phyloP scores from a whole-genome alignment of 2,329 filamentous ascomycete genomes.

The Apiospora malaysiana region DNA sequence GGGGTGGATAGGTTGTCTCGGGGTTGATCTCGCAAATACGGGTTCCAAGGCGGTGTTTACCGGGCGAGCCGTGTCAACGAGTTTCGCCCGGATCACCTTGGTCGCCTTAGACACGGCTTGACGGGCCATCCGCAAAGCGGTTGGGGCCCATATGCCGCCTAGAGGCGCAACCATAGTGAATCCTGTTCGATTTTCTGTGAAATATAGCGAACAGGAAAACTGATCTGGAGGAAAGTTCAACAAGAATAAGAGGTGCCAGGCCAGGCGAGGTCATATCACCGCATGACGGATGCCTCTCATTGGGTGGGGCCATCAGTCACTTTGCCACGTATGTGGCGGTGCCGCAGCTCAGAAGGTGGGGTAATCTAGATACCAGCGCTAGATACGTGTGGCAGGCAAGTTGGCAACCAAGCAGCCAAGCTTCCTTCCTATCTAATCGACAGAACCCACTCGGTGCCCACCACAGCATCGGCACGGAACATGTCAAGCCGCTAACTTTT shows the following conservation, averaged over 20 bases:
- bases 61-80: slow-evolving; percentile 51
- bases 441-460: not conserved
- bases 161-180: slow-evolving; percentile 57
- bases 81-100: slow-evolving; percentile 56
- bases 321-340: slow-evolving; percentile 6
- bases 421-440: not conserved
- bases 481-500: slow-evolving; percentile 14
- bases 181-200: slow-evolving; percentile 30
- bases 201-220: not conserved
- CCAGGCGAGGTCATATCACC: slow-evolving; percentile 1
- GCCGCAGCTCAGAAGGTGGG: not conserved
- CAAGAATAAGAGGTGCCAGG: not conserved
- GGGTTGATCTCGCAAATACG: slow-evolving; percentile 48
- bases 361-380: not conserved
- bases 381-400: slow-evolving; percentile 4
- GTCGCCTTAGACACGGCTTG: slow-evolving; percentile 57
- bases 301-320: not conserved
- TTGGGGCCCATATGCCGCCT: slow-evolving; percentile 63
- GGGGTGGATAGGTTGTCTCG: slow-evolving; percentile 60
- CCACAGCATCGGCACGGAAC: slow-evolving; percentile 12
- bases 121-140: slow-evolving; percentile 60
- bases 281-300: slow-evolving; percentile 15
- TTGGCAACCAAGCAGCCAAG: too few species aligned
- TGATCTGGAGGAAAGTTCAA: not conserved
- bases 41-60: slow-evolving; percentile 54